Base-by-base conservation (phyloP, 2,329 filamentous ascomycete species). In the Aureobasidium lini region DNA sequence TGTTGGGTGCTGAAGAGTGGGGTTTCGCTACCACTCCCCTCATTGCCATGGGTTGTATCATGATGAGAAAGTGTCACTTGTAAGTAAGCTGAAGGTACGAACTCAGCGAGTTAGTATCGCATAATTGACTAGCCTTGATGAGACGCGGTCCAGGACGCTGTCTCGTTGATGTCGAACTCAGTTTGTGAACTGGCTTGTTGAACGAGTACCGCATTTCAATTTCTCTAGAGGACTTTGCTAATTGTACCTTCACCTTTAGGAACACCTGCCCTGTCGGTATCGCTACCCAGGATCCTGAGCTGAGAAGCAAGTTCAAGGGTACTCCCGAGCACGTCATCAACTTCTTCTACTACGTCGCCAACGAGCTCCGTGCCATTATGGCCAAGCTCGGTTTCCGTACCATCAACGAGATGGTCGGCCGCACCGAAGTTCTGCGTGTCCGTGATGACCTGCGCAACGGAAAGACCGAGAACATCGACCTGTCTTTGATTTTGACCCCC, bases 331-430 rank as follows among this genome's bases (percentile, higher is more conserved):
- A 96, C 67, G 92, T 96, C 60, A 96, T 97, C 75, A 97, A 96
- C 81, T 96, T 96, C 81, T 96, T 96, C 78, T 97, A 96, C 79
- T 97, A 96, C 70, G 82, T 97, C 56, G 89, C 93, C 66, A 97
- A 97, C 70, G 93, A 97, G 78, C 84, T 97, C 61, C 87, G 93
- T 71, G 90, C 92, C 37, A 95, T 97, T 75, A 96, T 97, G 93
- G 92, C 93, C 53, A 90, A 89, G 76, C 85, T 96, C 68, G 93
- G 93, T 66, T 90, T 95, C 84, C 87, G 93, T 65, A 95, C 89
- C 62, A 88, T 97, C 72, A 97, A 96, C 71, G 93, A 97, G 74
- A 96, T 96, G 93, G 90, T 97, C 68, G 93, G 93, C 18, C 90
- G 88, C 65, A 93, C 90, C 28, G 93, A 97, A 73, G 82, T 88